Conservation (phyloP, 768 basidiomycete species). For the Collybia sp. region DNA sequence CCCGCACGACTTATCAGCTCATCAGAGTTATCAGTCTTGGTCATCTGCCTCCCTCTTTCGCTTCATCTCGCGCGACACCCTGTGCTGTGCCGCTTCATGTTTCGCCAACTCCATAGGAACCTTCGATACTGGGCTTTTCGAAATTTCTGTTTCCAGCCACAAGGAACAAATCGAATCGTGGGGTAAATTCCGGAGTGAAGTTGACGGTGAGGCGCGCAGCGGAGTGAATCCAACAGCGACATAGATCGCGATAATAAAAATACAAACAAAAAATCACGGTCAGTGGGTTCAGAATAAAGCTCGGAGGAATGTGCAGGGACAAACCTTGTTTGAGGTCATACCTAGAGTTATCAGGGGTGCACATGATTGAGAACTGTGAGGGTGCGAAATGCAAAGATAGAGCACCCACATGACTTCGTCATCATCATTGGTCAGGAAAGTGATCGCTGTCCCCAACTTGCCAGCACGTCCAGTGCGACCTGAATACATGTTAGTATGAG, state of each 20-base stretch:
- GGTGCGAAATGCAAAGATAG: slow-evolving; percentile 6
- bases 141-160: slow-evolving; percentile 59
- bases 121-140: slow-evolving; percentile 90
- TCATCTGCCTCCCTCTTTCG: slow-evolving; percentile 86
- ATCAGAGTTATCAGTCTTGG: slow-evolving; percentile 32
- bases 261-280: slow-evolving; percentile 2
- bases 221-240: too few relatives aligned
- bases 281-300: too few relatives aligned
- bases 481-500: slow-evolving; percentile 21
- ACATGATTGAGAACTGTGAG: too few relatives aligned
- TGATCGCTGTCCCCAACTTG: slow-evolving; percentile 89
- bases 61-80: slow-evolving; percentile 93
- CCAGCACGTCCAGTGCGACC: slow-evolving; percentile 98
- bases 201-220: too few relatives aligned
- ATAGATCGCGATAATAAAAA: not conserved
- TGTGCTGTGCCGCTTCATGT: slow-evolving; percentile 89
- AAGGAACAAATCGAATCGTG: too few relatives aligned
- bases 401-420: slow-evolving; percentile 89
- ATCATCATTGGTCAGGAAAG: slow-evolving; percentile 94
- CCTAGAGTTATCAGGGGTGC: slow-evolving; percentile 34
- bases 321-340: slow-evolving; percentile 93
- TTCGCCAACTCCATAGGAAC: slow-evolving; percentile 84
- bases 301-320: slow-evolving; percentile 10
- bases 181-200: too few relatives aligned
- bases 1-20: too few relatives aligned